Percentiles rank a stretch among this genome's conserved stretches.
phyloP scores from a whole-genome alignment of 2,329 filamentous ascomycete genomes.

The Canariomyces notabilis region DNA sequence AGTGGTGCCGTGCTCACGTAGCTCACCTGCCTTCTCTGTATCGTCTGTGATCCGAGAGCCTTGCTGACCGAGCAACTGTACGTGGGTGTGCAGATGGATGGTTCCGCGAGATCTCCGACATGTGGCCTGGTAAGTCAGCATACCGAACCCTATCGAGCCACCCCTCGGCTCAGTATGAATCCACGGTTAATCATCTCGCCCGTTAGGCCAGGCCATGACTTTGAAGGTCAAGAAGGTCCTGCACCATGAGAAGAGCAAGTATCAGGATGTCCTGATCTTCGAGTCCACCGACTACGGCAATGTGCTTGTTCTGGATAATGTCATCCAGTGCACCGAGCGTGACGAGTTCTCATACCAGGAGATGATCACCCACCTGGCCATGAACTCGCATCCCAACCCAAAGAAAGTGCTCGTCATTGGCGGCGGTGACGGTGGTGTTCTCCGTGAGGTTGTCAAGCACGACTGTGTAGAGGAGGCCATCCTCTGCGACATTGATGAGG shows the following conservation, averaged over 20 bases:
- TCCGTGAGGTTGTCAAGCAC: slow-evolving; percentile 99
- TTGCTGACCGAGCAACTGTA: background rate
- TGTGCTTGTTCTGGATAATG: slow-evolving; percentile 95
- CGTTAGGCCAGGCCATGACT: slow-evolving; percentile 87
- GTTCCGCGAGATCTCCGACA: slow-evolving; percentile 98
- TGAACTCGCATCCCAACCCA: slow-evolving; percentile 97
- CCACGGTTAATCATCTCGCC: background rate
- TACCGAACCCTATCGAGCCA: slow-evolving; percentile 1
- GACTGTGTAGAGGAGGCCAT: slow-evolving; percentile 92
- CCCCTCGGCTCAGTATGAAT: background rate
- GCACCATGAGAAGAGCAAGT: slow-evolving; percentile 98
- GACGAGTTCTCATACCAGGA: slow-evolving; percentile 99
- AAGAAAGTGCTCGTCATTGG: slow-evolving; percentile 98
- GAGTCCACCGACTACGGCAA: slow-evolving; percentile 96
- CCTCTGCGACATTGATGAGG: slow-evolving; percentile 97
- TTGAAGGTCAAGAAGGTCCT: slow-evolving; percentile 96
- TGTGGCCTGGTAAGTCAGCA: slow-evolving; percentile 72
- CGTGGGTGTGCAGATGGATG: slow-evolving; percentile 72
- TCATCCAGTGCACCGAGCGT: slow-evolving; percentile 97
- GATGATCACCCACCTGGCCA: slow-evolving; percentile 98
- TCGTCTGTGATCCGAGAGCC: background rate
- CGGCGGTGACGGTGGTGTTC: slow-evolving; percentile 92
- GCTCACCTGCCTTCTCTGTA: background rate
- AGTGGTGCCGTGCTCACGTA: background rate
- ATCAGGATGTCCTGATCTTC: slow-evolving; percentile 98